Percentiles rank a stretch among this genome's conserved stretches.
These are phyloP conservation scores for Zasmidium angulare DNA, from an alignment of 2,329 filamentous ascomycete genomes.

Conservation along the genomic window DNA sequence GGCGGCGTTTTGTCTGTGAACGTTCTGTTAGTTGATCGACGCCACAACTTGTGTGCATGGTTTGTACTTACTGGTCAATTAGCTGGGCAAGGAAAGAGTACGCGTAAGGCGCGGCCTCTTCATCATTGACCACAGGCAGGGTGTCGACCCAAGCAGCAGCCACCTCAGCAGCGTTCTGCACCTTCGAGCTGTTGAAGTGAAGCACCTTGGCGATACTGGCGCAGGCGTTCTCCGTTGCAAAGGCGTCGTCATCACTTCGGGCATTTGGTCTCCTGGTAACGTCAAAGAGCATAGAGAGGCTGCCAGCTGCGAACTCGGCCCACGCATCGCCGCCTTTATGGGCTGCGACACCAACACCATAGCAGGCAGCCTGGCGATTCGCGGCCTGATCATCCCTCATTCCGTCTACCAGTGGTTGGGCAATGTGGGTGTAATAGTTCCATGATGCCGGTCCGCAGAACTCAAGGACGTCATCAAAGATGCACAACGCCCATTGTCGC, in stretches of 20 bases:
- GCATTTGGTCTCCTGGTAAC: conserved; percentile 78
- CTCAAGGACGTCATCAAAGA: conserved; percentile 96
- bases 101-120: conserved; percentile 94
- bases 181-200: conserved; percentile 78
- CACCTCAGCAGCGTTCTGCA: conserved; percentile 73
- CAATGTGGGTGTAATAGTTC: conserved; percentile 81
- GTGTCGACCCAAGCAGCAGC: conserved; percentile 87
- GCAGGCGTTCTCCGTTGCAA: conserved; percentile 95
- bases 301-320: conserved; percentile 80
- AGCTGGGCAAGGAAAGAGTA: conserved; percentile 89
- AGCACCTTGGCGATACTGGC: conserved; percentile 96
- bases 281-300: conserved; percentile 80
- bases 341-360: conserved; percentile 92
- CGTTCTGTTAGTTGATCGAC: not conserved
- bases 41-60: not conserved
- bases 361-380: conserved; percentile 92
- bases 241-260: conserved; percentile 88
- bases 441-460: conserved; percentile 90
- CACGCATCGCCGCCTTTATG: conserved; percentile 86
- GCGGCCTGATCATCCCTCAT: conserved; percentile 83
- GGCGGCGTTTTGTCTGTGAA: conserved; percentile 75
- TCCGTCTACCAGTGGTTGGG: conserved; percentile 80
- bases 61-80: conserved; percentile 80
- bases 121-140: conserved; percentile 87
- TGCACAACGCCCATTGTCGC: conserved; percentile 97